These are phyloP conservation scores for Mucor velutinosus DNA, from an alignment of 371 early-diverging fungal genomes.

Conservation along the genomic window DNA sequence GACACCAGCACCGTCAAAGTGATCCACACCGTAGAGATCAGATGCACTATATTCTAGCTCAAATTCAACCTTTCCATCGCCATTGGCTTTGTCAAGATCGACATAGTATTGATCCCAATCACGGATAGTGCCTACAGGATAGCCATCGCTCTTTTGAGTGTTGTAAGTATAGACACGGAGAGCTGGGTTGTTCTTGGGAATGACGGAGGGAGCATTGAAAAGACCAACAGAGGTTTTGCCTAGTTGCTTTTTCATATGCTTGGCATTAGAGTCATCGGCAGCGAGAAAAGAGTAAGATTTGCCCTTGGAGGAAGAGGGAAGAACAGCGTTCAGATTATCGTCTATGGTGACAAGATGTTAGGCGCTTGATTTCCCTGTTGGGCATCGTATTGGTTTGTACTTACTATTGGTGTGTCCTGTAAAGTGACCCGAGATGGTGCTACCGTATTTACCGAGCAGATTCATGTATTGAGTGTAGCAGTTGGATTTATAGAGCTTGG, in stretches of 20 bases:
- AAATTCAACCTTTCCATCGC: slow-evolving; percentile 28
- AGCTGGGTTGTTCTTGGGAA: slow-evolving; percentile 56
- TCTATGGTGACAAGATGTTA: slow-evolving; percentile 4
- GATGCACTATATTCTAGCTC: slow-evolving; percentile 51
- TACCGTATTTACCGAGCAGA: slow-evolving; percentile 45
- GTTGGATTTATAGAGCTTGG: slow-evolving; percentile 13
- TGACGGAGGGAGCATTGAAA: slow-evolving; percentile 54
- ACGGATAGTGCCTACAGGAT: slow-evolving; percentile 35
- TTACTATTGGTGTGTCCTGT: slow-evolving; percentile 56
- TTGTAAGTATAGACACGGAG: slow-evolving; percentile 55
- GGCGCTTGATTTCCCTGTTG: too few relatives aligned
- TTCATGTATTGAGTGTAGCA: slow-evolving; percentile 45
- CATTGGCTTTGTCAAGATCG: slow-evolving; percentile 46
- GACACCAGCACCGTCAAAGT: slow-evolving; percentile 29
- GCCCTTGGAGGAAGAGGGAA: neutral
- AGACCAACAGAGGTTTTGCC: slow-evolving; percentile 26
- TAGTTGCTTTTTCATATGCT: neutral
- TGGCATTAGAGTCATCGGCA: slow-evolving; percentile 6
- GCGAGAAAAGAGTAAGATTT: neutral
- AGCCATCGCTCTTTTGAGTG: slow-evolving; percentile 3
- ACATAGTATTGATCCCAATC: slow-evolving; percentile 61
- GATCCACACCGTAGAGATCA: slow-evolving; percentile 38
- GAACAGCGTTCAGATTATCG: slow-evolving; percentile 24
- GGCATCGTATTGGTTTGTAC: neutral
- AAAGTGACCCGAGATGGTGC: slow-evolving; percentile 51